phyloP scores from a whole-genome alignment of 495 filamentous ascomycete genomes.

The Friedmanniomyces simplex region DNA sequence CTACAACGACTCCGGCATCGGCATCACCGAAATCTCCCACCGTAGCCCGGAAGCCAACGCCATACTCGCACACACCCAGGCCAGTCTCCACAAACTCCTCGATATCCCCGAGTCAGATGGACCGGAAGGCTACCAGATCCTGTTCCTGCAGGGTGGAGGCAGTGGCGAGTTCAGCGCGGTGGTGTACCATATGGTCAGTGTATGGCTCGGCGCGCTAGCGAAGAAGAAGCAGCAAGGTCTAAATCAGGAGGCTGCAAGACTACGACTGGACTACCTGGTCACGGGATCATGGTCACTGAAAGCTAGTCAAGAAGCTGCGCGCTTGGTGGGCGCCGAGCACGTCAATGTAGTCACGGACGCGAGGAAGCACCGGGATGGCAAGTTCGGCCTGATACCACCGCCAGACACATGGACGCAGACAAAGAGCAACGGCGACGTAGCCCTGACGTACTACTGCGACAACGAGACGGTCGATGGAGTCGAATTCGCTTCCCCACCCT shows the following conservation, averaged over 20 bases:
- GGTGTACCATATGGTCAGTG: slow-evolving; percentile 66
- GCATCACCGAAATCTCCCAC: slow-evolving; percentile 79
- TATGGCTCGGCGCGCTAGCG: slow-evolving; percentile 57
- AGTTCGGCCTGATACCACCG: slow-evolving; percentile 74
- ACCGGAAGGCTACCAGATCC: slow-evolving; percentile 56
- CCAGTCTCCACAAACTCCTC: slow-evolving; percentile 41
- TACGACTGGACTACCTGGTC: slow-evolving; percentile 81
- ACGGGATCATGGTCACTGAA: slow-evolving; percentile 92
- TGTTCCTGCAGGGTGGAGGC: slow-evolving; percentile 78
- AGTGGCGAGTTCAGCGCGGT: slow-evolving; percentile 72
- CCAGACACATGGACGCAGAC: slow-evolving; percentile 66
- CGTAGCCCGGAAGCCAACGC: slow-evolving; percentile 61
- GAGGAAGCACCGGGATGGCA: slow-evolving; percentile 60
- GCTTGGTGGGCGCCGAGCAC: slow-evolving; percentile 63
- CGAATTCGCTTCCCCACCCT: slow-evolving; percentile 75
- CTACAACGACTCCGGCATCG: slow-evolving; percentile 70
- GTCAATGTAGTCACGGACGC: slow-evolving; percentile 72
- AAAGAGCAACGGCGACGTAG: slow-evolving; percentile 42
- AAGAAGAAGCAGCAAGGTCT: slow-evolving; percentile 20
- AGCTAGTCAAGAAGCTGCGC: slow-evolving; percentile 72
- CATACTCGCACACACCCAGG: slow-evolving; percentile 32
- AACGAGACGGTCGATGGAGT: slow-evolving; percentile 94
- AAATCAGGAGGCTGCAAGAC: slow-evolving; percentile 41
- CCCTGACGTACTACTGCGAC: slow-evolving; percentile 82
- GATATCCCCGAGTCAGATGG: slow-evolving; percentile 48